phyloP scores from a whole-genome alignment of 257 asterid species.

The Agastache rugosa region DNA sequence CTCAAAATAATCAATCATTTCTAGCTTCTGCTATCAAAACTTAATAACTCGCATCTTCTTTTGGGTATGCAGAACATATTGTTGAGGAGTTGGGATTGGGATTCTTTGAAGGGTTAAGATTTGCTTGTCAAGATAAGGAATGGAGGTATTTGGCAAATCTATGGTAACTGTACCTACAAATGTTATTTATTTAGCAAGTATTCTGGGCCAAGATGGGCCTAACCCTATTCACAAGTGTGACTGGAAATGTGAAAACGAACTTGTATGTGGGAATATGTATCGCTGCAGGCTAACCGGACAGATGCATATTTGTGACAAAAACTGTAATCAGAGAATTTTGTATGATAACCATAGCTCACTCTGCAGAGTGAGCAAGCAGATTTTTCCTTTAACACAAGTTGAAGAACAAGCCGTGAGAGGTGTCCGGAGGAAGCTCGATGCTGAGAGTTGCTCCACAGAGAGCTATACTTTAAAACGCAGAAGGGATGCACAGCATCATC shows the following conservation, averaged over 20 bases:
- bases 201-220: conserved; percentile 94
- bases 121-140: conserved; percentile 40
- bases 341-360: conserved; percentile 91
- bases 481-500: conserved; percentile 67
- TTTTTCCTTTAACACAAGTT: conserved; percentile 68
- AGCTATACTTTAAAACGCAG: conserved; percentile 79
- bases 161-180: conserved; percentile 71
- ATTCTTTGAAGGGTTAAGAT: conserved; percentile 34
- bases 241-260: conserved; percentile 86
- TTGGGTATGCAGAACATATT: conserved; percentile 63
- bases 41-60: conserved; percentile 40
- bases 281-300: conserved; percentile 86
- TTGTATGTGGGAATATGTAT: conserved; percentile 81
- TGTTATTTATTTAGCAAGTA: conserved; percentile 80
- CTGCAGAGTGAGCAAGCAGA: conserved; percentile 81
- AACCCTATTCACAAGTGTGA: conserved; percentile 83
- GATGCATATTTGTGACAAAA: conserved; percentile 91
- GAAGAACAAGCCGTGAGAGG: conserved; percentile 89
- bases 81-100: conserved; percentile 37
- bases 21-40: conserved; percentile 10
- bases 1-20: not conserved
- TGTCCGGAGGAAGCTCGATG: conserved; percentile 85
- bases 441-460: conserved; percentile 67
- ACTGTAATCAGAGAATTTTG: conserved; percentile 91
- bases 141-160: conserved; percentile 86